These are phyloP conservation scores for Solanum ahanhuiri DNA, from an alignment of 257 asterid species.

Conservation along the genomic window DNA sequence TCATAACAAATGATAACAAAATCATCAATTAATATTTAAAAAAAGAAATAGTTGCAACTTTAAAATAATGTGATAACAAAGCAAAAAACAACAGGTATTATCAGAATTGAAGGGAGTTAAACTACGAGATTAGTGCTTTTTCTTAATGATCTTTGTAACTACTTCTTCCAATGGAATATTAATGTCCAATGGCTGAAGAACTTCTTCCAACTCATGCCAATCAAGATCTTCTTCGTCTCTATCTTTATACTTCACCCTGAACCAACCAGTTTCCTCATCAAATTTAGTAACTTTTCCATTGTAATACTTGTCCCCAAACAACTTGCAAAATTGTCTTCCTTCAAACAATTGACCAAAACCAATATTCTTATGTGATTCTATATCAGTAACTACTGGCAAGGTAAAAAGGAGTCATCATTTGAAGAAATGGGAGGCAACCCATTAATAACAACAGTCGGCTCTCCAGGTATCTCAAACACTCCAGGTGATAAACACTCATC, in stretches of 20 bases:
- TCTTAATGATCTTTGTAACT: conserved; percentile 31
- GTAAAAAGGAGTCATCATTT: conserved; percentile 1
- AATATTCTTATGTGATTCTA: not conserved
- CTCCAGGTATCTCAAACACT: conserved; percentile 30
- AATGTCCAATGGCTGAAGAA: conserved; percentile 48
- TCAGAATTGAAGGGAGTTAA: no score
- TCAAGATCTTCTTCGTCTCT: conserved; percentile 65
- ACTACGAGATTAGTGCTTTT: conserved; percentile 1
- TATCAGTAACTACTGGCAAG: conserved; percentile 7
- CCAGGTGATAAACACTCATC: conserved; percentile 2
- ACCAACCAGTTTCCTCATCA: conserved; percentile 49
- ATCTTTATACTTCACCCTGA: conserved; percentile 49
- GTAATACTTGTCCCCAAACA: conserved; percentile 24
- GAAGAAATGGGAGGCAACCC: conserved; percentile 42
- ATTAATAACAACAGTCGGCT: conserved; percentile 22
- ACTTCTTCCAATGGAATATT: conserved; percentile 31
- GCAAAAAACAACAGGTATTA: not conserved
- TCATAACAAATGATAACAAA: no score
- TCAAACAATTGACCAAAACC: conserved; percentile 54
- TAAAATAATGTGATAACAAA: no score
- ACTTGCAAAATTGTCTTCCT: conserved; percentile 46
- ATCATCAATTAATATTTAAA: no score
- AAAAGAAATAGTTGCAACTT: not conserved
- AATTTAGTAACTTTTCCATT: conserved; percentile 32
- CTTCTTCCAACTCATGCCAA: conserved; percentile 41